Base-by-base conservation (phyloP, 2,329 filamentous ascomycete genomes). In the Atkinsonella hypoxylon region DNA sequence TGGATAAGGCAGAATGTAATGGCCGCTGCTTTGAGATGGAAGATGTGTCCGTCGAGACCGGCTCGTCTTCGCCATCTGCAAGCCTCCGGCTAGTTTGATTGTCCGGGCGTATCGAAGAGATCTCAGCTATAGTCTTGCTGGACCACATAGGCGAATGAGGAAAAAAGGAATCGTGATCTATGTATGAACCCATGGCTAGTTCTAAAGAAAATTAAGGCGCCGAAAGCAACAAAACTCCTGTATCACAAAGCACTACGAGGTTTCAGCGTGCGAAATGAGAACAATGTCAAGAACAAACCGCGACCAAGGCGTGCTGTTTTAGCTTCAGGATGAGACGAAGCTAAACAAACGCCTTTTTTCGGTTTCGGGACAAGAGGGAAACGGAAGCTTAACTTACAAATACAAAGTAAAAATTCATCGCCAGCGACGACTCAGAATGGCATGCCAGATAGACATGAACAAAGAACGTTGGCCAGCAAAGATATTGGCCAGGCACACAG, bases 11-110 rank as follows among this genome's bases (percentile, higher is more conserved):
- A 18, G 44, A n/a, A 18, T 41, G 20, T 40, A 26, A 44, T 12
- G 11, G n/a, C n/a, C 47, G n/a, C 10, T 45, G 46, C 30, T 45
- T 43, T 9, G 39, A 40, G 36, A 42, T 53, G 4, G 49, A 48
- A 5, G 51, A 42, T 18, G 48, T 31, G 22, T 32, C 41, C 7
- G 18, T 45, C 7, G 18, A 26, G 43, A 18, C 39, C 30, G 36
- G 46, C 32, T 45, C 30, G 13, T 12, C 11, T 5, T 20, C 32
- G 41, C 34, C 34, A 9, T 20, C 17, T 10, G 51, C 39, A 26
- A n/a, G 18, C 20, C 17, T 17, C 13, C 17, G 39, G n/a, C 34
- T 20, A 13, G n/a, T 30, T 17, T 45, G 45, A 13, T 32, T 26
- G 18, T 47, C 49, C 34, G 30, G 45, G 32, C 44, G 45, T 30